These are phyloP conservation scores for Penicillium corylophilum DNA, from an alignment of 2,329 filamentous ascomycete species.

Conservation along the genomic window DNA sequence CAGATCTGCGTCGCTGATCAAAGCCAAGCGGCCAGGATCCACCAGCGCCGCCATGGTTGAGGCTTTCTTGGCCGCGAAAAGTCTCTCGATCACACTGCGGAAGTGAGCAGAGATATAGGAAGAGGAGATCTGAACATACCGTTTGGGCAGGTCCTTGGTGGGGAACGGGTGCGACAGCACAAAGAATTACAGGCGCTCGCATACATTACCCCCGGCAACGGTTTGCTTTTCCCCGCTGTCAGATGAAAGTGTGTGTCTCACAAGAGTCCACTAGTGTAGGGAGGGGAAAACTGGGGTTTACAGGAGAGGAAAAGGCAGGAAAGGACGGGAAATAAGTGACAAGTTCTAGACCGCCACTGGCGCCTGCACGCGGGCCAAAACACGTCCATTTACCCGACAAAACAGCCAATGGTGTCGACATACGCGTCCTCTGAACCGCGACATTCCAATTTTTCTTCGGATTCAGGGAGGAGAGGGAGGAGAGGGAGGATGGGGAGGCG, in stretches of 20 bases:
- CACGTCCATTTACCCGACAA: neutral
- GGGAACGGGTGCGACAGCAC: neutral
- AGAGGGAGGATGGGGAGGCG: too few species aligned
- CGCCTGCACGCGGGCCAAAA: neutral
- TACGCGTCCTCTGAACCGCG: neutral
- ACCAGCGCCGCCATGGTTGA: conserved; percentile 19
- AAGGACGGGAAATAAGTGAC: neutral
- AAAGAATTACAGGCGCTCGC: neutral
- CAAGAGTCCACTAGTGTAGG: neutral
- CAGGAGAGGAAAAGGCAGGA: neutral
- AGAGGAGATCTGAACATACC: neutral
- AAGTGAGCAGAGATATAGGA: neutral
- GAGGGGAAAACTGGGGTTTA: neutral
- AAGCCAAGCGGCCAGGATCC: conserved; percentile 11
- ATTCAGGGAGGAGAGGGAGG: neutral
- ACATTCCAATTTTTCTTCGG: neutral
- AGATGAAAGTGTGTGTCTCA: neutral
- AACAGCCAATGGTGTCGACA: neutral
- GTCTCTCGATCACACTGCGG: neutral
- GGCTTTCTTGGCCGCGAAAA: neutral
- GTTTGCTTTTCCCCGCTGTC: neutral
- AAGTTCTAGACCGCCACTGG: neutral
- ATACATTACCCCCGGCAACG: neutral
- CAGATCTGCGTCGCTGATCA: conserved; percentile 23
- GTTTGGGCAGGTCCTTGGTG: neutral